Evolutionary conservation across 2,329 filamentous ascomycete species (phyloP).

Genomic region (Whalleya microplaca): DNA sequence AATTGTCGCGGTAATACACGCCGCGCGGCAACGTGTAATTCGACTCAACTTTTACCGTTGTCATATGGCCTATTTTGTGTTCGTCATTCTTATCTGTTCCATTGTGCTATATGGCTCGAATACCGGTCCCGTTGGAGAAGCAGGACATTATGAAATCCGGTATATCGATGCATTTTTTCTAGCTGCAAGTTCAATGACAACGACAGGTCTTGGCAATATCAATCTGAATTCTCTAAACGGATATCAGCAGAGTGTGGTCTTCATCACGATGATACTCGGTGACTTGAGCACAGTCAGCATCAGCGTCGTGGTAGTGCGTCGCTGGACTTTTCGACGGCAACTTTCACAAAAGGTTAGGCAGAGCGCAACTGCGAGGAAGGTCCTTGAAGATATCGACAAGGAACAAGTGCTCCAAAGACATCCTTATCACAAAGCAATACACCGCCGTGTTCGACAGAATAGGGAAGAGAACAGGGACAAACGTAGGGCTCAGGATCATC

Average conservation of each 20-base stretch:
- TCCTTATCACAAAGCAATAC: too few relatives aligned
- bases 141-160: background rate
- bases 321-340: background rate
- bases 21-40: background rate
- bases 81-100: background rate
- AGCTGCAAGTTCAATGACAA: constrained; percentile 2
- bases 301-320: constrained; percentile 2
- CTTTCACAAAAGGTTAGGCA: background rate
- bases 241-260: constrained; percentile 3
- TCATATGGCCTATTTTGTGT: constrained; percentile 1
- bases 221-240: background rate
- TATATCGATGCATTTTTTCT: constrained; percentile 3
- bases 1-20: background rate
- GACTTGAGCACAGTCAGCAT: constrained; percentile 5
- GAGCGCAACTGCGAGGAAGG: background rate
- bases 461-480: too few relatives aligned
- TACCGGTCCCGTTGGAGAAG: background rate
- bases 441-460: too few relatives aligned
- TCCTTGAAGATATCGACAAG: background rate
- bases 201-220: background rate
- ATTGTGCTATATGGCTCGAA: constrained; percentile 1
- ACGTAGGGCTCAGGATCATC: too few relatives aligned
- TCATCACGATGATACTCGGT: constrained; percentile 2
- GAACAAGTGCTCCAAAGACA: too few relatives aligned
- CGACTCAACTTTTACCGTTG: constrained; percentile 6